Evolutionary conservation across 1,284 basidiomycete species (phyloP).

Genomic region (Cutaneotrichosporon sp.): DNA sequence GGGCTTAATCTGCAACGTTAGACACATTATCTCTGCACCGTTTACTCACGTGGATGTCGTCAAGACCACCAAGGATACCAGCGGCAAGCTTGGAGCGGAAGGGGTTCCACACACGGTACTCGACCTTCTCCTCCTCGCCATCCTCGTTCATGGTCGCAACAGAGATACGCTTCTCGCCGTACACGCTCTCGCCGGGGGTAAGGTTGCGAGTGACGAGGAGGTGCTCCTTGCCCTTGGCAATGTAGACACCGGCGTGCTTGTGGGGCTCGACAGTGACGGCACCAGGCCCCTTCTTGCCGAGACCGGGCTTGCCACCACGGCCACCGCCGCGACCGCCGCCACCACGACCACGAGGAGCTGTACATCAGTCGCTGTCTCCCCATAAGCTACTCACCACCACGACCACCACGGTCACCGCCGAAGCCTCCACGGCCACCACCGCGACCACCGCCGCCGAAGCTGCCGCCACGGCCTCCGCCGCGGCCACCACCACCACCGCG

Average conservation of each 20-base stretch:
- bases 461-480: constrained; percentile 34
- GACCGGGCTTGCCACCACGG: constrained; percentile 52
- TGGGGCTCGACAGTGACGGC: constrained; percentile 92
- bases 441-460: constrained; percentile 26
- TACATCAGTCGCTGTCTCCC: no score
- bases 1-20: constrained; percentile 61
- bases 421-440: constrained; percentile 34
- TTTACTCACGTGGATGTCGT: constrained; percentile 66
- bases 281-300: constrained; percentile 68
- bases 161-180: constrained; percentile 94
- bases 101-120: constrained; percentile 99
- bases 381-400: constrained; percentile 35
- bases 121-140: constrained; percentile 74
- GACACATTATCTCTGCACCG: not conserved
- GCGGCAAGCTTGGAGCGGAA: constrained; percentile 97
- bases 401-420: constrained; percentile 27
- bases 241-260: constrained; percentile 87
- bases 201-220: constrained; percentile 97
- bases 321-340: constrained; percentile 50
- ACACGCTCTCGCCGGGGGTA: constrained; percentile 94
- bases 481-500: constrained; percentile 42
- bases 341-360: constrained; percentile 45
- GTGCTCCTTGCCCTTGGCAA: constrained; percentile 88
- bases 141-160: constrained; percentile 63
- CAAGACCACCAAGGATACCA: constrained; percentile 92